Evolutionary conservation across 305 asterid genomes (phyloP).

Genomic region (Fraxinus xanthoxyloides): DNA sequence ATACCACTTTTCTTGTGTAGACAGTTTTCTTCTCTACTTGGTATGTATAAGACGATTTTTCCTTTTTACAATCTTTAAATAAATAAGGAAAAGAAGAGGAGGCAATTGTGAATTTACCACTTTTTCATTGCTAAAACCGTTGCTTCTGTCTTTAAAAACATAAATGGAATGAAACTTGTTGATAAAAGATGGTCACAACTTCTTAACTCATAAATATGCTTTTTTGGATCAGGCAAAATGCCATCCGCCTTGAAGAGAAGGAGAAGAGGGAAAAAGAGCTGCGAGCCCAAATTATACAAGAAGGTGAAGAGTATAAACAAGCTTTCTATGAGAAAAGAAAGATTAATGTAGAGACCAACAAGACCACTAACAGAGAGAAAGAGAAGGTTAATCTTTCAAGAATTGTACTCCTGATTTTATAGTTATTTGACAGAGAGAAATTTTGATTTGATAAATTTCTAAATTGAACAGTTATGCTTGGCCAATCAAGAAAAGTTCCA

Average conservation of each 20-base stretch:
- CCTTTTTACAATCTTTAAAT: not conserved
- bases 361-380: conserved; percentile 54
- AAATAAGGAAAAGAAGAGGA: not conserved
- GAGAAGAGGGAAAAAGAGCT: conserved; percentile 64
- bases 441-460: not conserved
- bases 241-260: conserved; percentile 70
- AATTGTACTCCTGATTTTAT: not conserved
- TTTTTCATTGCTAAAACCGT: not conserved
- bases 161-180: not conserved
- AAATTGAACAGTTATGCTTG: conserved; percentile 36
- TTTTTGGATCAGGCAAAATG: conserved; percentile 47
- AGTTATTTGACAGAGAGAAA: not conserved
- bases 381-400: conserved; percentile 46
- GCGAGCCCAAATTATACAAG: conserved; percentile 58
- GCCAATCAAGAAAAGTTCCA: conserved; percentile 64
- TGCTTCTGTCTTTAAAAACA: not conserved
- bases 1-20: not conserved
- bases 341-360: conserved; percentile 50
- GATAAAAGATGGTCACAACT: not conserved
- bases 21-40: not conserved
- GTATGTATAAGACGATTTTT: not conserved
- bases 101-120: not conserved
- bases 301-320: conserved; percentile 54
- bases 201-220: not conserved
- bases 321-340: conserved; percentile 65